These are phyloP conservation scores for Starmerella bacillaris DNA, from an alignment of 805 yeast genomes.

Conservation along the genomic window DNA sequence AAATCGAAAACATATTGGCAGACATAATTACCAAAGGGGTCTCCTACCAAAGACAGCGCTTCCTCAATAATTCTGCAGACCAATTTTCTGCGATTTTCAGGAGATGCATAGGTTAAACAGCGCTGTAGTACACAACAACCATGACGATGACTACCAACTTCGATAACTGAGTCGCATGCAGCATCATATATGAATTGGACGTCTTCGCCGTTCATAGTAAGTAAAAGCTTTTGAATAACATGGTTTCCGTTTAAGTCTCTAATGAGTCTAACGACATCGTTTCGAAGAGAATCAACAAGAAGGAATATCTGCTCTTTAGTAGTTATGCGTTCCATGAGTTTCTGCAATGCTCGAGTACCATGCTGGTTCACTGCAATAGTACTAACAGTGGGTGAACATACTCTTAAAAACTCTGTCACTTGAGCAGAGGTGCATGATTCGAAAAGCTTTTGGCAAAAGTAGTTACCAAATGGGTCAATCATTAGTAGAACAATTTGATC, in stretches of 20 bases:
- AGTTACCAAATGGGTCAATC: constrained; percentile 95
- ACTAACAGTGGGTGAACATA: constrained; percentile 56
- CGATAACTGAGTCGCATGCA: constrained; percentile 51
- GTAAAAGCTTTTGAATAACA: constrained; percentile 82
- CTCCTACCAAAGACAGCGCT: constrained; percentile 55
- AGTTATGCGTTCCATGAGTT: constrained; percentile 64
- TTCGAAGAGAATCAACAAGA: constrained; percentile 39
- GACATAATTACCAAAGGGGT: constrained; percentile 94
- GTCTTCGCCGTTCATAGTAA: constrained; percentile 46
- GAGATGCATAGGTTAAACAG: constrained; percentile 76
- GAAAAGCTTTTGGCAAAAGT: constrained; percentile 73
- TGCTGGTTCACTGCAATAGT: constrained; percentile 80
- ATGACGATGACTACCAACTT: constrained; percentile 85
- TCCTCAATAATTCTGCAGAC: constrained; percentile 49
- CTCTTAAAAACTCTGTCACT: constrained; percentile 47
- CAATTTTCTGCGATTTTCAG: constrained; percentile 47
- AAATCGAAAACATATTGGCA: constrained; percentile 80
- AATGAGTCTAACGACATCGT: constrained; percentile 61
- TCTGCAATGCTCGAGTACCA: constrained; percentile 91
- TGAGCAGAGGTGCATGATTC: constrained; percentile 59
- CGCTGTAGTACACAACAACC: constrained; percentile 96
- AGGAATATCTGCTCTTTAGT: constrained; percentile 55
- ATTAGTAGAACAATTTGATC: constrained; percentile 67
- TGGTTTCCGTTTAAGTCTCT: constrained; percentile 92
- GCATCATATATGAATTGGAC: constrained; percentile 82